Conservation (phyloP, 768 basidiomycete genomes). For the Clitopilus passeckerianus region DNA sequence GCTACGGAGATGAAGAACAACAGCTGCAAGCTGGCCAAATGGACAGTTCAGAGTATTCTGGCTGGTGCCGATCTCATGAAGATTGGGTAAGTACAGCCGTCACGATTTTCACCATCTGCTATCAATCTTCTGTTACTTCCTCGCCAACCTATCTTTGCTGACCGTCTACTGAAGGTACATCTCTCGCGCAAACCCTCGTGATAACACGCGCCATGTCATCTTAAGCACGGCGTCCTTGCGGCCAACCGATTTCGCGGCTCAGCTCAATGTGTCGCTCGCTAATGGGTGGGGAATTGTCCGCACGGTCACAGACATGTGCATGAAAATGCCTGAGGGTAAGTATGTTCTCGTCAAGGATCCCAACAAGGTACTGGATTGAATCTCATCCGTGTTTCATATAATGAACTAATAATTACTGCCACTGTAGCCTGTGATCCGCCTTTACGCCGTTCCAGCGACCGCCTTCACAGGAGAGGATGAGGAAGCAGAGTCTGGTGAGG, state of each 20-base stretch:
- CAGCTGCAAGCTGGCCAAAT: slow-evolving; percentile 94
- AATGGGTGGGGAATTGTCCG: slow-evolving; percentile 99
- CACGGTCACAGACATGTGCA: slow-evolving; percentile 88
- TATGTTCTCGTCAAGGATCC: slow-evolving; percentile 98
- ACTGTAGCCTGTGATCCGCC: slow-evolving; percentile 81
- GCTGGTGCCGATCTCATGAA: slow-evolving; percentile 97
- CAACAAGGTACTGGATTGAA: slow-evolving; percentile 68
- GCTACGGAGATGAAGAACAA: slow-evolving; percentile 99
- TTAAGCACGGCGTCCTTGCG: slow-evolving; percentile 93
- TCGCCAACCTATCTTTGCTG: neutral
- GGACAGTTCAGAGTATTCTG: slow-evolving; percentile 92
- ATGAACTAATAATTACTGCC: slow-evolving; percentile 12
- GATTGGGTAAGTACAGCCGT: slow-evolving; percentile 68
- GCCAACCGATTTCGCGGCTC: slow-evolving; percentile 88
- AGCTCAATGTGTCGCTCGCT: slow-evolving; percentile 90
- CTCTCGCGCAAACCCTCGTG: slow-evolving; percentile 89
- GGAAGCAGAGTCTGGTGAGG: slow-evolving; percentile 38
- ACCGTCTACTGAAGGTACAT: slow-evolving; percentile 64
- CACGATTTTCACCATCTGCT: neutral
- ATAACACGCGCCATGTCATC: slow-evolving; percentile 94
- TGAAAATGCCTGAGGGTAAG: slow-evolving; percentile 98
- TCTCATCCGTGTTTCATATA: slow-evolving; percentile 6
- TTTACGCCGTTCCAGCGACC: slow-evolving; percentile 87
- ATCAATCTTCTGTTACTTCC: neutral
- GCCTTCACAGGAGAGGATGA: slow-evolving; percentile 85